These are phyloP conservation scores for Blumeriella jaapii DNA, from an alignment of 2,329 filamentous ascomycete species.

Conservation along the genomic window DNA sequence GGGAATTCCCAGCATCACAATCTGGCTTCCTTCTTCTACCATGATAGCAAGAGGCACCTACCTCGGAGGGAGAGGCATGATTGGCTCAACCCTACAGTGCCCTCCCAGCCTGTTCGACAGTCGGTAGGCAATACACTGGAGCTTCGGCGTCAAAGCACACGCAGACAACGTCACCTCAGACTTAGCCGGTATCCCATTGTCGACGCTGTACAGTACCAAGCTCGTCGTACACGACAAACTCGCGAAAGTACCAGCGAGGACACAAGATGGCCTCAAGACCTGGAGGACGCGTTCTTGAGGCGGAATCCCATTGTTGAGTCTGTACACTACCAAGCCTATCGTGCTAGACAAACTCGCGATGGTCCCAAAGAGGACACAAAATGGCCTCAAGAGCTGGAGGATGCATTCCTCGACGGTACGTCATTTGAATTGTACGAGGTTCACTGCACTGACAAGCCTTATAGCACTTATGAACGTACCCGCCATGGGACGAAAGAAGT, in stretches of 20 bases:
- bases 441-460: too few species aligned
- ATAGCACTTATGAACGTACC: conserved; percentile 53
- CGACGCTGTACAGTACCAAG: conserved; percentile 49
- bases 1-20: conserved; percentile 24
- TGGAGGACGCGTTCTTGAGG: conserved; percentile 52
- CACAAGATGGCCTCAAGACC: conserved; percentile 47
- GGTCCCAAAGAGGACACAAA: conserved; percentile 46
- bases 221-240: conserved; percentile 53
- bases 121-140: conserved; percentile 18
- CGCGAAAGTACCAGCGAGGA: conserved; percentile 50
- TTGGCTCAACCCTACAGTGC: conserved; percentile 21
- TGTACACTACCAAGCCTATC: conserved; percentile 53
- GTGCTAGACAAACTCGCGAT: conserved; percentile 52
- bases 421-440: too few species aligned
- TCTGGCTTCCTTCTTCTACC: conserved; percentile 20
- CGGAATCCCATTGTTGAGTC: conserved; percentile 51
- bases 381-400: conserved; percentile 52
- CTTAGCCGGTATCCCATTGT: conserved; percentile 45
- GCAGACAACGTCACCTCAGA: conserved; percentile 21
- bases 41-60: conserved; percentile 22
- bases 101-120: conserved; percentile 19
- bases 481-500: conserved; percentile 55
- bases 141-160: conserved; percentile 26
- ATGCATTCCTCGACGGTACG: conserved; percentile 58
- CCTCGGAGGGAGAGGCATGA: conserved; percentile 15